Evolutionary conservation across 192 early-diverging fungal species (phyloP).

Genomic region (Linnemannia hyalina): DNA sequence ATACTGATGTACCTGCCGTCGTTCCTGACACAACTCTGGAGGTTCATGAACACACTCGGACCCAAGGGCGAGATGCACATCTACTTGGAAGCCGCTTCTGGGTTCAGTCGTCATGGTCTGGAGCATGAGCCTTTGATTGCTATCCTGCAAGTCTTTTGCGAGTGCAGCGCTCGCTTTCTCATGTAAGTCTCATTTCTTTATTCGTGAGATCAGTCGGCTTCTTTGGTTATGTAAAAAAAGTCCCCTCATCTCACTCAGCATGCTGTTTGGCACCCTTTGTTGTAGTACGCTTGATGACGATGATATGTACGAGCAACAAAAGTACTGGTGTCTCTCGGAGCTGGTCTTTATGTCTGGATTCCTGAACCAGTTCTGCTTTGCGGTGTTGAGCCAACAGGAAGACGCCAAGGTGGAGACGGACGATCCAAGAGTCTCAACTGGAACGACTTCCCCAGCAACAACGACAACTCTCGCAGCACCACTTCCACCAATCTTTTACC

Average conservation of each 20-base stretch:
- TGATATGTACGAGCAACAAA: slow-evolving; percentile 73
- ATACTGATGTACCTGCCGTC: slow-evolving; percentile 64
- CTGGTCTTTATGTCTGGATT: slow-evolving; percentile 66
- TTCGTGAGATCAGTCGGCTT: background rate
- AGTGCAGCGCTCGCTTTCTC: slow-evolving; percentile 67
- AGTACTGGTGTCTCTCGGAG: slow-evolving; percentile 65
- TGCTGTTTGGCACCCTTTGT: background rate
- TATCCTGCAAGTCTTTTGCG: slow-evolving; percentile 75
- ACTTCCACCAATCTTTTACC: slow-evolving; percentile 61
- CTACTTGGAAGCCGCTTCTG: slow-evolving; percentile 66
- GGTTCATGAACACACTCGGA: slow-evolving; percentile 67
- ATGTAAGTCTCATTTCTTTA: slow-evolving; percentile 56
- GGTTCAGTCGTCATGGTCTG: slow-evolving; percentile 54
- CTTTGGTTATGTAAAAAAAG: background rate
- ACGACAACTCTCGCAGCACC: background rate
- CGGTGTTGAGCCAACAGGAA: slow-evolving; percentile 58
- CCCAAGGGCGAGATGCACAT: slow-evolving; percentile 69
- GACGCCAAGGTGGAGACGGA: background rate
- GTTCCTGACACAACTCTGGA: slow-evolving; percentile 70
- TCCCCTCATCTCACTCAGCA: background rate
- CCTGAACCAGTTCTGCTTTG: slow-evolving; percentile 76
- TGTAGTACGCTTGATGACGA: slow-evolving; percentile 71
- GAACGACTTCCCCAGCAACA: background rate
- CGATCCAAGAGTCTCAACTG: background rate
- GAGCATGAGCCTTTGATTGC: slow-evolving; percentile 69